These are phyloP conservation scores for Gossypioides kirkii DNA, from an alignment of 345 rosid genomes.

Conservation along the genomic window DNA sequence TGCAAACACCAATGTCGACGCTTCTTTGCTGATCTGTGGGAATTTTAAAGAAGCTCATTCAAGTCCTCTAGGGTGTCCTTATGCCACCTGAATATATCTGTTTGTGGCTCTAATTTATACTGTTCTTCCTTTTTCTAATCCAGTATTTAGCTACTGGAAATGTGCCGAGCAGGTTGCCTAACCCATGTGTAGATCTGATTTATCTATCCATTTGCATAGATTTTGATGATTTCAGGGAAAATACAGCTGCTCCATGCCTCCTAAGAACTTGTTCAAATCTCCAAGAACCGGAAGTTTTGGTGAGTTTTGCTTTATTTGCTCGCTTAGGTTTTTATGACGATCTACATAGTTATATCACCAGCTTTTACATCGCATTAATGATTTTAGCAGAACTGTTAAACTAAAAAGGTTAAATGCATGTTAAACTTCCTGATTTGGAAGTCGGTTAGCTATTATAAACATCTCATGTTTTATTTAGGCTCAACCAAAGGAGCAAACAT, in stretches of 20 bases:
- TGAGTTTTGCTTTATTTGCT: conserved; percentile 17
- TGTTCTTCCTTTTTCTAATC: conserved; percentile 17
- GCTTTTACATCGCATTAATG: neutral
- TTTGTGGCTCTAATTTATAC: conserved; percentile 9
- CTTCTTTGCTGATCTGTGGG: neutral
- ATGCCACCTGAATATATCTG: neutral
- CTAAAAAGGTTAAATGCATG: neutral
- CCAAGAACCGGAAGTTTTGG: conserved; percentile 64
- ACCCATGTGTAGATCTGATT: conserved; percentile 48
- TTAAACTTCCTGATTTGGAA: neutral
- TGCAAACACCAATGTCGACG: neutral
- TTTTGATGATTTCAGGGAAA: conserved; percentile 55
- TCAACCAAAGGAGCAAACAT: conserved; percentile 40
- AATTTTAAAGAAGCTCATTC: neutral
- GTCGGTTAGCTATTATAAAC: neutral
- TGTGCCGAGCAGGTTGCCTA: conserved; percentile 44
- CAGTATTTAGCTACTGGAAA: conserved; percentile 57
- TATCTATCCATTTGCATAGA: conserved; percentile 57
- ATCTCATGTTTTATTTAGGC: conserved; percentile 30
- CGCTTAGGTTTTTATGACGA: neutral
- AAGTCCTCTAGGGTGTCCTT: neutral
- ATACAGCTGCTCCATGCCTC: conserved; percentile 49
- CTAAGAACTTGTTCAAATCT: conserved; percentile 54
- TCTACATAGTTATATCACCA: neutral
- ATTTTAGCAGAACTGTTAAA: neutral